Evolutionary conservation across 2,329 filamentous ascomycete genomes (phyloP), one percentile per base, ranked within the genome.

Genomic region (Rosellinia necatrix): DNA sequence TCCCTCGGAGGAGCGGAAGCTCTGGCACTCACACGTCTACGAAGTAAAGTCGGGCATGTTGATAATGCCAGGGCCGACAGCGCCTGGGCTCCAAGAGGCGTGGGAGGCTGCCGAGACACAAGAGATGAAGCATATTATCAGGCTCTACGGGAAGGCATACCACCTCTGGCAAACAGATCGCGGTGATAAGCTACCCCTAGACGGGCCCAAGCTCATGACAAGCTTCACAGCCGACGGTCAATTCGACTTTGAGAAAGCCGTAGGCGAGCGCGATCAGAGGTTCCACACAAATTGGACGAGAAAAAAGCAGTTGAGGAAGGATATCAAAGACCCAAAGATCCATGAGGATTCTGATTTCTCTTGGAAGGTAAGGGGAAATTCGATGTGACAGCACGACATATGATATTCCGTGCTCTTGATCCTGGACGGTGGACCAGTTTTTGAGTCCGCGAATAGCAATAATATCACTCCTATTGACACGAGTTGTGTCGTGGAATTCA

Each of bases 151-250:
- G 8, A 96, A 96, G 70, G 84, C 88, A 1, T 94, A 88, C 71
- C 91, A 96, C 70, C 78, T 94, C 37, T 96, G 92, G 91, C 90
- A 96, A 79, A 84, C 88, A 13, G 91, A 96, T 73, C 77, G 82
- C 5, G 90, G 90, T 0, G 84, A 93, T 66, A 67, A 69, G 56
- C 58, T 84, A 25, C 81, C 81, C 0, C 63, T 84, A 3, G 81
- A 81, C 0, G 73, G 76, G 60, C 81, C 81, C 7, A 75, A 78
- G 64, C 70, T 84, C 6, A 83, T 83, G 81, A 81, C 76, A 9
- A 82, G 79, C 64, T 80, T 77, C 56, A 81, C 78, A 3, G 72
- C 68, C 1, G 72, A 76, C n/a, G 75, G 74, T 0, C 80, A 83
- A 64, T 68, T 82, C 25, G 76, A 78, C 30, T 77, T 81, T 59